These are phyloP conservation scores for Inonotus obliquus DNA, from an alignment of 1,284 basidiomycete genomes.

Conservation along the genomic window DNA sequence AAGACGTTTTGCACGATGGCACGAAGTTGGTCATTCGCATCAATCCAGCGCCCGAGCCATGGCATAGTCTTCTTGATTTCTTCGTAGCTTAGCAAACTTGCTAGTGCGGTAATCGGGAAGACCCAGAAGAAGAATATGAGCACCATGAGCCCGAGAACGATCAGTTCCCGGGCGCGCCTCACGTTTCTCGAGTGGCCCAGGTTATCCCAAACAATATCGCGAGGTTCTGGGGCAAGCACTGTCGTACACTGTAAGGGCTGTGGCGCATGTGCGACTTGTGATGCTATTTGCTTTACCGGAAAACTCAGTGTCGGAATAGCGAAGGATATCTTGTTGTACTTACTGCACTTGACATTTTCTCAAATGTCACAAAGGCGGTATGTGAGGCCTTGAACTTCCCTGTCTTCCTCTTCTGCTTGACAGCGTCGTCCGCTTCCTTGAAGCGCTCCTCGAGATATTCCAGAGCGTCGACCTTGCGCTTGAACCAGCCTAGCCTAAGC, in stretches of 20 bases:
- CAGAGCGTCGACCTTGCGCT: constrained; percentile 75
- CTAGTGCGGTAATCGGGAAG: constrained; percentile 81
- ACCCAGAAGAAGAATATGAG: constrained; percentile 82
- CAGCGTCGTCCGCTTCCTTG: constrained; percentile 72
- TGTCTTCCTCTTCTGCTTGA: constrained; percentile 57
- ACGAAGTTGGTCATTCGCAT: constrained; percentile 72
- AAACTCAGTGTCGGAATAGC: background rate
- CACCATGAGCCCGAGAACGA: constrained; percentile 66
- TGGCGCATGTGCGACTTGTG: constrained; percentile 80
- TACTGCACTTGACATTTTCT: constrained; percentile 88
- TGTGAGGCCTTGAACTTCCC: constrained; percentile 78
- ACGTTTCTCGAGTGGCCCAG: constrained; percentile 62
- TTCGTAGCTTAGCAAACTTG: constrained; percentile 82
- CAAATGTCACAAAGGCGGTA: constrained; percentile 95
- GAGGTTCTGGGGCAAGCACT: constrained; percentile 84
- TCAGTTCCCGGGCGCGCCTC: constrained; percentile 57
- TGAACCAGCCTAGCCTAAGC: constrained; percentile 63
- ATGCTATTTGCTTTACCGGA: constrained; percentile 73
- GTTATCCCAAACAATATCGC: constrained; percentile 94
- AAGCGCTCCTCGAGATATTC: constrained; percentile 80
- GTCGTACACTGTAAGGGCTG: constrained; percentile 65
- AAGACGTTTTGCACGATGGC: constrained; percentile 92
- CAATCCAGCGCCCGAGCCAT: constrained; percentile 77
- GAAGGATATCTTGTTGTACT: constrained; percentile 28
- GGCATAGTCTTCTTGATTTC: constrained; percentile 90